Conservation (phyloP, 305 asterid genomes). For the Fraxinus latifolia region DNA sequence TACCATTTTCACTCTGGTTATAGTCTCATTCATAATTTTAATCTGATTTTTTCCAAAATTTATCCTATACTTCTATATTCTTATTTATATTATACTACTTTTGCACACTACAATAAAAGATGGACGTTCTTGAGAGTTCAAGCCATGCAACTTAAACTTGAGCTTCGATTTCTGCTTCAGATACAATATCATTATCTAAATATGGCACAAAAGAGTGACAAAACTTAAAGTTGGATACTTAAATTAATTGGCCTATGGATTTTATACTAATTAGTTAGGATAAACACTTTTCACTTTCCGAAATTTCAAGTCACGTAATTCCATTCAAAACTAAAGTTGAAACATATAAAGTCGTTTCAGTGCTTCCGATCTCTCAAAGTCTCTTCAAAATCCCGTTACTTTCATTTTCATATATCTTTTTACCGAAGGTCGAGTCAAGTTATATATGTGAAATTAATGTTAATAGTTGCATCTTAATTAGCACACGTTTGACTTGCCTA, state of each 20-base stretch:
- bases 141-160: conserved; percentile 36
- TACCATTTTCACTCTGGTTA: conserved; percentile 43
- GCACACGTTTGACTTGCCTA: conserved; percentile 43
- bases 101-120: background rate
- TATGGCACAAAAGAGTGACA: conserved; percentile 73
- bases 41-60: background rate
- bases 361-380: background rate
- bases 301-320: background rate
- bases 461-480: background rate
- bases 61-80: background rate
- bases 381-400: background rate
- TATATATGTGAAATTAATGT: background rate
- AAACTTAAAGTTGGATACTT: background rate
- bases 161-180: conserved; percentile 38
- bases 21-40: conserved; percentile 1
- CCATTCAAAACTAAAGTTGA: background rate
- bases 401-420: background rate
- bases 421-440: background rate
- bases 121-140: conserved; percentile 18
- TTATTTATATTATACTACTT: background rate
- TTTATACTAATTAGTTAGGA: background rate
- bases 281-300: background rate
- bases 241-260: background rate
- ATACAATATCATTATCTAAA: conserved; percentile 28
- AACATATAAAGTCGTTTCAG: too few relatives aligned